A percentile compares a stretch with the other conserved stretches of the same genome.
Conservation (phyloP, 108 stramenopile species). For the Nitzschia palea region DNA sequence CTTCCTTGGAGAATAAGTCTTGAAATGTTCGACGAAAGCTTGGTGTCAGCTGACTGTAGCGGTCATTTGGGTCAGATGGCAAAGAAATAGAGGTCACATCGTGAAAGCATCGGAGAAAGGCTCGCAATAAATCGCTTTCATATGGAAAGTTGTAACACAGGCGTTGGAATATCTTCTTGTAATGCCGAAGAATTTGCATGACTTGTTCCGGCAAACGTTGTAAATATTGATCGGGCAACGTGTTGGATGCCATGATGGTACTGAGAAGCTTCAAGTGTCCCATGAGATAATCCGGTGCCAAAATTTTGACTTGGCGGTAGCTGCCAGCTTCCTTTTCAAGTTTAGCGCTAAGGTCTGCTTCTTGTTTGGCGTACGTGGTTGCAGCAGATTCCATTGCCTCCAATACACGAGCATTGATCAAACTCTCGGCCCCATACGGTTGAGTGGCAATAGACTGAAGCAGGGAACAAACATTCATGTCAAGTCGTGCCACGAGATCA, state of each 20-base stretch:
- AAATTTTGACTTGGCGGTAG: constrained; percentile 10
- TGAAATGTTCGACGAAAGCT: neutral
- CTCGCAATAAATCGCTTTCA: constrained; percentile 23
- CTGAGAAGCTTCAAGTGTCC: constrained; percentile 42
- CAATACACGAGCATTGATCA: constrained; percentile 47
- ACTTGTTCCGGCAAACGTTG: constrained; percentile 1
- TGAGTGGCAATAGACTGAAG: constrained; percentile 50
- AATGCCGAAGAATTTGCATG: constrained; percentile 6
- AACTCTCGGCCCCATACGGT: constrained; percentile 41
- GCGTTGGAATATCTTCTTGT: constrained; percentile 21
- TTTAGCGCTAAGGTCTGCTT: constrained; percentile 2
- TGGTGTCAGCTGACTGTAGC: neutral
- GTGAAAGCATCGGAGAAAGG: constrained; percentile 22
- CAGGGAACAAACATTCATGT: constrained; percentile 45
- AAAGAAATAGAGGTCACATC: constrained; percentile 8
- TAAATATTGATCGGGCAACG: neutral
- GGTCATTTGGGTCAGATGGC: neutral
- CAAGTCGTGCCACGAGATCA: constrained; percentile 34
- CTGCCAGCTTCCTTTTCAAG: neutral
- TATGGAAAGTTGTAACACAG: constrained; percentile 36
- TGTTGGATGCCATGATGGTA: constrained; percentile 18
- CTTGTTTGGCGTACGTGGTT: constrained; percentile 33
- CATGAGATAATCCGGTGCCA: constrained; percentile 33
- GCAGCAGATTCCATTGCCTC: constrained; percentile 43
- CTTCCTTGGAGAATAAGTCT: neutral